These are phyloP conservation scores for Hypoxylon perforatum DNA, from an alignment of 495 filamentous ascomycete species.

Conservation along the genomic window DNA sequence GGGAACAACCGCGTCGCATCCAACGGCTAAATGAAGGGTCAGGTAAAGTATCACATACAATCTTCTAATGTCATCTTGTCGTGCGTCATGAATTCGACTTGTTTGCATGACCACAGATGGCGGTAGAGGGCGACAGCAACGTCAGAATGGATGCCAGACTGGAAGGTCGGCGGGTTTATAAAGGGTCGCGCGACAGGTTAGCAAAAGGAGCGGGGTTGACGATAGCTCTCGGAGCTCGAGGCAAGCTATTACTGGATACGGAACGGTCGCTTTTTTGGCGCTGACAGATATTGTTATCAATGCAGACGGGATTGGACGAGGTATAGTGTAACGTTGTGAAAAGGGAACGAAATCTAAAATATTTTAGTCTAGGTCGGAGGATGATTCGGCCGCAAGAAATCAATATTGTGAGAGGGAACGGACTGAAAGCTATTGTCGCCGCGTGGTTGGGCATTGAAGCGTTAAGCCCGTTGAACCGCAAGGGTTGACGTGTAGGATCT, in stretches of 20 bases:
- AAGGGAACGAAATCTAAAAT: background rate
- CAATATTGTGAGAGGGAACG: background rate
- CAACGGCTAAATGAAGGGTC: background rate
- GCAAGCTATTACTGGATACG: background rate
- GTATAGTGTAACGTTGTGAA: background rate
- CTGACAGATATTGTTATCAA: background rate
- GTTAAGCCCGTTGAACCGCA: background rate
- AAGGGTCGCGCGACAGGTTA: conserved; percentile 17
- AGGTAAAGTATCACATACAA: conserved; percentile 67
- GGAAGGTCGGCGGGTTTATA: conserved; percentile 20
- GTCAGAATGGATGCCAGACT: conserved; percentile 5
- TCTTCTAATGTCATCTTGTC: conserved; percentile 87
- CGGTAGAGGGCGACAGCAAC: background rate
- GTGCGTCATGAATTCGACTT: conserved; percentile 71
- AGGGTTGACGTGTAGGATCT: conserved; percentile 33
- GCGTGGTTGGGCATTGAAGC: conserved; percentile 9
- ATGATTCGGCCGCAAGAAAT: background rate
- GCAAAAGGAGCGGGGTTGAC: conserved; percentile 13
- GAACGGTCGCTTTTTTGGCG: background rate
- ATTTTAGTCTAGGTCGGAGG: background rate
- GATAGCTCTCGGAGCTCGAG: conserved; percentile 1
- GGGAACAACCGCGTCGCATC: conserved; percentile 16
- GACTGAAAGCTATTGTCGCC: conserved; percentile 6
- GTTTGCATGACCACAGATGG: conserved; percentile 58
- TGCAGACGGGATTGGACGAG: background rate